Conservation (phyloP, 441 rosid genomes). For the Rhodomyrtus psidioides region DNA sequence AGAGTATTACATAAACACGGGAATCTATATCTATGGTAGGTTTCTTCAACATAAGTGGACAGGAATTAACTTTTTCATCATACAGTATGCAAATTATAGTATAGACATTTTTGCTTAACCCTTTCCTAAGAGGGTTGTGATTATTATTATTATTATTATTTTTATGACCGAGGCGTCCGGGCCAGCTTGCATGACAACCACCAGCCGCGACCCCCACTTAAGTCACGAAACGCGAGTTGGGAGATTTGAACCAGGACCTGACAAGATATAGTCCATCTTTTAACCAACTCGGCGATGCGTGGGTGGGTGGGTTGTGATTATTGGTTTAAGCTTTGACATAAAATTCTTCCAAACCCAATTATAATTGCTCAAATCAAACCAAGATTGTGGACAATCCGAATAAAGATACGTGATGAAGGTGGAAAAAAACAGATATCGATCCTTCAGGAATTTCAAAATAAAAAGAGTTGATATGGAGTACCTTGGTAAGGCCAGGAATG, state of each 20-base stretch:
- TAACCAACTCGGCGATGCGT: no score
- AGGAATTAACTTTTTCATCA: not conserved
- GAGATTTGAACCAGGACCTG: no score
- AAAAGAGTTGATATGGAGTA: not conserved
- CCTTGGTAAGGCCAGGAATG: not conserved
- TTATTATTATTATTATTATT: no score
- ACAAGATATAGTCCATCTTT: no score
- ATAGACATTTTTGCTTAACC: no score
- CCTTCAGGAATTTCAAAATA: not conserved
- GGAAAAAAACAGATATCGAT: not conserved
- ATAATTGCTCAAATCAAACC: not conserved
- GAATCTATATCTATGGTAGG: not conserved
- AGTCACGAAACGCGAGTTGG: no score
- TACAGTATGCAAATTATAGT: not conserved
- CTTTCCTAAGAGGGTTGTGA: no score
- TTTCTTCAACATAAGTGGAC: not conserved
- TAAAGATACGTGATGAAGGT: not conserved
- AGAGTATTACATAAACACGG: not conserved
- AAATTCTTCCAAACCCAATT: not conserved
- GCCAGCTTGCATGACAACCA: no score
- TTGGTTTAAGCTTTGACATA: not conserved
- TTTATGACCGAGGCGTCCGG: no score
- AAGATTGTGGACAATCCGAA: fast-evolving
- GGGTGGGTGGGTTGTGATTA: no score
- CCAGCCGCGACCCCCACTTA: no score